Percentiles rank a stretch among this genome's conserved stretches.
Conservation (phyloP, 768 basidiomycete species). For the Tylopilus sp. region DNA sequence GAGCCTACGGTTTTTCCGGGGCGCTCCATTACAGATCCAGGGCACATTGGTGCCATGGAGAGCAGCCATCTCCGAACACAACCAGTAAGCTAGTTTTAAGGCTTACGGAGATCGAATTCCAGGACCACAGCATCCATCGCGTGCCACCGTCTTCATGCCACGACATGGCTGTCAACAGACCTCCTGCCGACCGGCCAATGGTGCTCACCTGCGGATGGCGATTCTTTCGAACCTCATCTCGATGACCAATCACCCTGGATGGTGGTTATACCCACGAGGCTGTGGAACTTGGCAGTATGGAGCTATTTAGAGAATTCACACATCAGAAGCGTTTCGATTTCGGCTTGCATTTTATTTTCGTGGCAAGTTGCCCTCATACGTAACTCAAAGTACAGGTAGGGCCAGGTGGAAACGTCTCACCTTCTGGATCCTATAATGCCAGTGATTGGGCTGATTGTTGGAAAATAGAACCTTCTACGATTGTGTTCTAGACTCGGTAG, state of each 20-base stretch:
- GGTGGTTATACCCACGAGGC: background rate
- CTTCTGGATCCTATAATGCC: background rate
- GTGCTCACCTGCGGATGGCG: no score
- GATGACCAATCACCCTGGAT: background rate
- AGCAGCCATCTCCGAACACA: background rate
- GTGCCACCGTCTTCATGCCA: slow-evolving; percentile 7
- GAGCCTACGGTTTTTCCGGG: background rate
- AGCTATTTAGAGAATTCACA: background rate
- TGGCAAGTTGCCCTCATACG: background rate
- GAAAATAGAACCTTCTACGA: no score
- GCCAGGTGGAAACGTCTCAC: background rate
- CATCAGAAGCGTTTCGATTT: background rate
- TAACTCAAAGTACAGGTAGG: background rate
- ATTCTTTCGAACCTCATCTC: background rate
- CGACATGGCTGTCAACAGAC: background rate
- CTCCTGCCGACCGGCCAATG: no score
- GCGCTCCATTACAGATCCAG: background rate
- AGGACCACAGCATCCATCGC: slow-evolving; percentile 18
- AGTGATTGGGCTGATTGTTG: background rate
- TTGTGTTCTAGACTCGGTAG: background rate
- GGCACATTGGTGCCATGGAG: background rate
- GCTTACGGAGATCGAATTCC: background rate
- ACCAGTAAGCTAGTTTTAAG: background rate
- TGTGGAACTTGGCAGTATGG: background rate
- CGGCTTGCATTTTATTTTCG: background rate